A percentile compares a stretch with the other conserved stretches of the same genome.
These are phyloP conservation scores for Citrus mangshanensis DNA, from an alignment of 345 rosid species.

Conservation along the genomic window DNA sequence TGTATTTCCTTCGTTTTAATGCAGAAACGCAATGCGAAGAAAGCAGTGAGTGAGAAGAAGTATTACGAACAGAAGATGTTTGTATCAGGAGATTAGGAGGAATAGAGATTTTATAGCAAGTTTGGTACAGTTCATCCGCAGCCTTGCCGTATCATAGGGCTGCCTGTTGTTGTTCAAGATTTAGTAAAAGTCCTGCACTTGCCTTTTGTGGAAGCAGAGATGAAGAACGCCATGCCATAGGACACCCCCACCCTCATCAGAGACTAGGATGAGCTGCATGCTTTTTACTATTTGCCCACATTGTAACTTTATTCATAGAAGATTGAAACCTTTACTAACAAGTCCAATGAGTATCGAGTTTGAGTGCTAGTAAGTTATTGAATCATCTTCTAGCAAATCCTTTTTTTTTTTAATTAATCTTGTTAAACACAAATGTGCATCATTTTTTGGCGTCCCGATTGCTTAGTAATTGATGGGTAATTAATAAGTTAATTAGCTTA, in stretches of 20 bases:
- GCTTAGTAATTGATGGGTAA: too few species aligned
- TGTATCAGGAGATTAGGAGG: conserved; percentile 46
- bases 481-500: too few species aligned
- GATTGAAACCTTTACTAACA: not conserved
- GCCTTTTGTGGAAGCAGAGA: not conserved
- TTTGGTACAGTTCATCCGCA: conserved; percentile 16
- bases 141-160: conserved; percentile 15
- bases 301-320: conserved; percentile 6
- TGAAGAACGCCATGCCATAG: not conserved
- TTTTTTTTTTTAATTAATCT: too few species aligned
- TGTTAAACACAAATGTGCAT: not conserved
- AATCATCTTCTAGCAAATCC: too few species aligned
- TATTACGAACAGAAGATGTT: conserved; percentile 61
- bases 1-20: not conserved
- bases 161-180: conserved; percentile 9
- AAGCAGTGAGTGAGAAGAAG: conserved; percentile 58
- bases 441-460: too few species aligned
- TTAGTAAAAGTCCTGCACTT: not conserved
- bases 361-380: too few species aligned
- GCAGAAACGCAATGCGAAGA: conserved; percentile 68
- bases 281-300: not conserved
- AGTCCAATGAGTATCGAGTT: too few species aligned
- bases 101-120: conserved; percentile 1
- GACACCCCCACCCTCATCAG: not conserved
- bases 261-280: not conserved